Evolutionary conservation across 2,329 filamentous ascomycete genomes (phyloP).

Genomic region (Cladosporium sp.): DNA sequence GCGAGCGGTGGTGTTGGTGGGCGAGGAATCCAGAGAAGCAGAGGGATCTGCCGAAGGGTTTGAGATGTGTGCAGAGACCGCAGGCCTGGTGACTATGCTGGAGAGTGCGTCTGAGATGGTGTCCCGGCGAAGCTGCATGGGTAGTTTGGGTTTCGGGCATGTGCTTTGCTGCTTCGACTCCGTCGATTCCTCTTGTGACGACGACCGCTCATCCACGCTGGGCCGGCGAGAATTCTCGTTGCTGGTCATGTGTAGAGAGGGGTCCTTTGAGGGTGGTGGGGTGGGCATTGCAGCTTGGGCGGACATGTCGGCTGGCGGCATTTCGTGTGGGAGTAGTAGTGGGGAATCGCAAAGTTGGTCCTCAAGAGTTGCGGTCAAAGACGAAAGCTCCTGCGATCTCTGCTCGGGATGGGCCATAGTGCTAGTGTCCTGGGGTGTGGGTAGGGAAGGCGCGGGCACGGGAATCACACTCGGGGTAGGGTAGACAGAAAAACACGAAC

Average conservation of each 20-base stretch:
- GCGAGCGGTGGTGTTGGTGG: background rate
- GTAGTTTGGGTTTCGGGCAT: conserved; percentile 21
- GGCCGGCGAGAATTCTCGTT: conserved; percentile 14
- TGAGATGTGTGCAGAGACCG: conserved; percentile 69
- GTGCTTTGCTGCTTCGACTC: background rate
- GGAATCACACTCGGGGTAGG: conserved; percentile 4
- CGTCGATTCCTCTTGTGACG: conserved; percentile 9
- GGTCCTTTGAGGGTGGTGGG: conserved; percentile 43
- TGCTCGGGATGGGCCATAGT: conserved; percentile 19
- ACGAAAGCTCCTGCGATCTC: conserved; percentile 14
- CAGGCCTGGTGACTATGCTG: conserved; percentile 62
- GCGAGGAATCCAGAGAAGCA: background rate
- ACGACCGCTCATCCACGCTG: conserved; percentile 6
- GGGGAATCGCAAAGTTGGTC: conserved; percentile 29
- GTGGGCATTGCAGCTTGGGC: conserved; percentile 39
- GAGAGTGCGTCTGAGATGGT: conserved; percentile 55
- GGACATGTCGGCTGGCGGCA: conserved; percentile 24
- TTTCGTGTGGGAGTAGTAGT: conserved; percentile 41
- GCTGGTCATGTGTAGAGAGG: conserved; percentile 30
- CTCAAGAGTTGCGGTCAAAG: conserved; percentile 16
- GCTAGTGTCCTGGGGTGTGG: conserved; percentile 20
- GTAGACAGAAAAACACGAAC: conserved; percentile 73
- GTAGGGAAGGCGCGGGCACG: conserved; percentile 8
- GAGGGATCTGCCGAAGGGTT: conserved; percentile 60
- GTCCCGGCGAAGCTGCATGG: conserved; percentile 36